A percentile compares a stretch with the other conserved stretches of the same genome.
phyloP scores from a whole-genome alignment of 306 rosid species.

The Cyamopsis tetragonoloba region DNA sequence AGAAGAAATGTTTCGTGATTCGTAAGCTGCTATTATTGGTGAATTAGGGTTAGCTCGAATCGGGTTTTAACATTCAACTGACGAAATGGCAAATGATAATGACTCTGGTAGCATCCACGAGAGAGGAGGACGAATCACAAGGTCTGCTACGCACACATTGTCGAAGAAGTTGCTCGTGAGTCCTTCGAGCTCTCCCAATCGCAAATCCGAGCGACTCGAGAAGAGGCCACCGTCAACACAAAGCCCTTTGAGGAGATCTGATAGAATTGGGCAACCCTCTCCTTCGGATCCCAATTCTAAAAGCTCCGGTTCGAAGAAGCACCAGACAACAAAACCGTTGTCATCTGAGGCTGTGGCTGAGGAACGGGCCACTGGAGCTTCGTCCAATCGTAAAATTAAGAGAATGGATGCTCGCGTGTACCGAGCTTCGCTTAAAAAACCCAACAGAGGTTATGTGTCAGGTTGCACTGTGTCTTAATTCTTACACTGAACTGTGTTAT shows the following conservation, averaged over 20 bases:
- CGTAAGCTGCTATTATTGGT: not conserved
- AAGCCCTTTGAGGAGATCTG: slow-evolving; percentile 67
- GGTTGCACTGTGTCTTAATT: slow-evolving; percentile 19
- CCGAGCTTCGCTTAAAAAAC: slow-evolving; percentile 17
- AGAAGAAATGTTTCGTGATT: not conserved
- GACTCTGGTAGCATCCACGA: not conserved
- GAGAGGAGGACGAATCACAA: slow-evolving; percentile 1
- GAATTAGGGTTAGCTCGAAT: slow-evolving; percentile 9
- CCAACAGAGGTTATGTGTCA: slow-evolving; percentile 19
- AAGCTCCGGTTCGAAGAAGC: slow-evolving; percentile 34
- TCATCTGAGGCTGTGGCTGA: slow-evolving; percentile 26
- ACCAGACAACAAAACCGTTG: slow-evolving; percentile 34
- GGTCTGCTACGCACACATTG: slow-evolving; percentile 32
- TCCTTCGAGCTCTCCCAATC: not conserved
- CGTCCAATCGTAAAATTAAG: slow-evolving; percentile 25
- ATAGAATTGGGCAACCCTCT: slow-evolving; percentile 35
- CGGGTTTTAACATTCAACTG: not conserved
- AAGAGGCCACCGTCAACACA: slow-evolving; percentile 26
- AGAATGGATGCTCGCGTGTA: slow-evolving; percentile 38
- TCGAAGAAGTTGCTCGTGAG: slow-evolving; percentile 1
- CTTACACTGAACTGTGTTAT: not conserved
- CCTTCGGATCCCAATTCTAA: slow-evolving; percentile 29
- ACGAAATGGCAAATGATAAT: not conserved
- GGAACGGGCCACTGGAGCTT: slow-evolving; percentile 20
- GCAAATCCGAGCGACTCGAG: slow-evolving; percentile 30